Conservation (phyloP, 2,329 filamentous ascomycete genomes). For the Calonectria hongkongensis region DNA sequence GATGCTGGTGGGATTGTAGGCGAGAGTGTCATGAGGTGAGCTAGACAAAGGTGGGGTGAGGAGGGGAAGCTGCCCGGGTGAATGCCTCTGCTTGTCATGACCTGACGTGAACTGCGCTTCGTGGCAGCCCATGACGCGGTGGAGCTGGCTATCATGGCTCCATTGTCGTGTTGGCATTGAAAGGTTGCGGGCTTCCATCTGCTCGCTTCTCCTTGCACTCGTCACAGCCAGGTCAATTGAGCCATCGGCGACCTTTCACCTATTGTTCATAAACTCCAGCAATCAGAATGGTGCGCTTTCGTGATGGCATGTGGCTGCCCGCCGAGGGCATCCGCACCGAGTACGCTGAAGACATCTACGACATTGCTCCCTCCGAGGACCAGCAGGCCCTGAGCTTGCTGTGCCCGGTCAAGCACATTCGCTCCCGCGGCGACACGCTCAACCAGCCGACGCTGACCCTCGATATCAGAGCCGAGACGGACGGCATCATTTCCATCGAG, state of each 20-base stretch:
- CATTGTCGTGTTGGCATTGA: constrained; percentile 29
- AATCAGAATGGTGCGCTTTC: constrained; percentile 58
- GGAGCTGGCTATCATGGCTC: constrained; percentile 42
- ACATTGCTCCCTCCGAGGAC: constrained; percentile 65
- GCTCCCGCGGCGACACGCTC: constrained; percentile 72
- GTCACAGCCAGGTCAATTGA: constrained; percentile 36
- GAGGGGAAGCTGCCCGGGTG: constrained; percentile 51
- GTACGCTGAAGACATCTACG: constrained; percentile 79
- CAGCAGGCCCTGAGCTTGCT: constrained; percentile 71
- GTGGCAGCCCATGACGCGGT: constrained; percentile 43
- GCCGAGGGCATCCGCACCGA: constrained; percentile 76
- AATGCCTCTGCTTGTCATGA: constrained; percentile 40
- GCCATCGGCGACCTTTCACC: neutral
- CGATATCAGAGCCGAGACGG: constrained; percentile 60
- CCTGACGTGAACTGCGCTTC: constrained; percentile 15
- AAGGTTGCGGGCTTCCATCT: constrained; percentile 37
- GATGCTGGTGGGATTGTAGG: constrained; percentile 32
- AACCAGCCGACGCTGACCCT: constrained; percentile 72
- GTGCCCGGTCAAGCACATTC: constrained; percentile 73
- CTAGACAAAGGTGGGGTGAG: constrained; percentile 46
- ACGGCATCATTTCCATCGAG: constrained; percentile 64
- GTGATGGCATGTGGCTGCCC: constrained; percentile 76
- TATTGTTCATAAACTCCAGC: neutral
- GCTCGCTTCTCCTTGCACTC: constrained; percentile 12
- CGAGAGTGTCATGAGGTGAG: constrained; percentile 43